Conservation (phyloP, 306 rosid genomes). For the Pterocarpus macrocarpus region DNA sequence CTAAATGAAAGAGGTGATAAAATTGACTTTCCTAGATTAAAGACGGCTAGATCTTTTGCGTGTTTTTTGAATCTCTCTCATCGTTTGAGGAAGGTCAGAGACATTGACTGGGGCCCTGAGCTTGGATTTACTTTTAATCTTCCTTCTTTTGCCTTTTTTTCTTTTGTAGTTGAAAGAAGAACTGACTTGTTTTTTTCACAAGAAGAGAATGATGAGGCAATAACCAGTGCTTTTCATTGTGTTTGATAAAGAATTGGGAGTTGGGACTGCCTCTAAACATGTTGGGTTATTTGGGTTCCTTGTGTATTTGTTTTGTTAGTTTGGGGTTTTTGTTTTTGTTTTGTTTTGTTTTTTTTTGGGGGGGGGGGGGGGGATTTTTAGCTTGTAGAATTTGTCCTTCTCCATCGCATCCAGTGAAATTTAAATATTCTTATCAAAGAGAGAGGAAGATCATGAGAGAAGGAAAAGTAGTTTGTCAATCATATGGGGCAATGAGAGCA, state of each 20-base stretch:
- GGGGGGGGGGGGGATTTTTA: neutral
- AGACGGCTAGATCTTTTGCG: conserved; percentile 8
- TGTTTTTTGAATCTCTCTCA: conserved; percentile 21
- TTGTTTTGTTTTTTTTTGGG: neutral
- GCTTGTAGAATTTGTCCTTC: too few relatives aligned
- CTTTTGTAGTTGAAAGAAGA: neutral
- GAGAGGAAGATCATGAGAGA: conserved; percentile 5
- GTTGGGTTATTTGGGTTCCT: conserved; percentile 35
- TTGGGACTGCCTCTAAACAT: conserved; percentile 17
- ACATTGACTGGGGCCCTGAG: conserved; percentile 2
- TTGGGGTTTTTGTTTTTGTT: neutral
- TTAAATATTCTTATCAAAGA: conserved; percentile 18
- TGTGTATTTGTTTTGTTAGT: neutral
- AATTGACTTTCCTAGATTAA: conserved; percentile 22
- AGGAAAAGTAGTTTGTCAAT: neutral
- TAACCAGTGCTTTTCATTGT: neutral
- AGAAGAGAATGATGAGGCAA: neutral
- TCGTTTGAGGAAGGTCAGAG: conserved; percentile 23
- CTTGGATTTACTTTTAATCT: neutral
- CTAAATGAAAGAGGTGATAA: conserved; percentile 19
- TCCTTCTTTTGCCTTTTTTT: too few relatives aligned
- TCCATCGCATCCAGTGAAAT: neutral
- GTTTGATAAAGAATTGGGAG: conserved; percentile 23
- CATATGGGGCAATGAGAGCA: neutral
- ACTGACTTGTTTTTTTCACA: neutral